Base-by-base conservation (phyloP, 2,329 filamentous ascomycete genomes). In the Epichloe typhina region DNA sequence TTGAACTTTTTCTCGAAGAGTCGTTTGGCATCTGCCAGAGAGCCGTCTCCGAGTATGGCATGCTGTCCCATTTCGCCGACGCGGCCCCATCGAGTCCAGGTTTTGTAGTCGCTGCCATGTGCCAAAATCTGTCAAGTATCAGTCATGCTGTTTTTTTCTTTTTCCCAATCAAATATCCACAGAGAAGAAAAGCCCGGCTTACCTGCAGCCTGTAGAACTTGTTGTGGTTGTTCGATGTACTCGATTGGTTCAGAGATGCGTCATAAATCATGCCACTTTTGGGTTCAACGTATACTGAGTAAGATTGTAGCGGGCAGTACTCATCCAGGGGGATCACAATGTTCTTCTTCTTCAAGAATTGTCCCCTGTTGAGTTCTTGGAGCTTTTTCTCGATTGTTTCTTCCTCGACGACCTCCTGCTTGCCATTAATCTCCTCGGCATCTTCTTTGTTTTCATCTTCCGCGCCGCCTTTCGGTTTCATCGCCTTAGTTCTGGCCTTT, bases 1-100 rank as follows among this genome's bases (percentile, higher is more conserved):
- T 73, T 77, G 65, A 84, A 84, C 59, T 82, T 82, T 58, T 74
- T 77, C 51, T 79, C 67, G 53, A 82, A 84, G 13, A 73, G 59
- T 35, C 62, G 64, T 36, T 76, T 59, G 1, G 79, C 77, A 26
- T 68, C 62, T 0, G 55, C 55, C 1, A 81, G 60, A 1, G 55
- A 58, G 4, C 72, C 71, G 23, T 61, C 50, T 19, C 72, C 72
- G 1, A 80, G 62, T 2, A 65, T 49, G 12, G 68, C 70, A 13
- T 61, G 71, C 57, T 78, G 72, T 5, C 80, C 80, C 11, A 57
- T 60, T 51, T 83, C 80, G 6, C 80, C 80, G 21, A 94, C 87
- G 21, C 88, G 79, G 21, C 88, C 88, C 86, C 86, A 94, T 51
- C 86, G 76, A 3, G 83, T 88, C 84, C 85, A 91, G 0, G 79